A percentile compares a stretch with the other conserved stretches of the same genome.
Conservation (phyloP, 148 eudicot species). For the Rhododendron griersonianum region DNA sequence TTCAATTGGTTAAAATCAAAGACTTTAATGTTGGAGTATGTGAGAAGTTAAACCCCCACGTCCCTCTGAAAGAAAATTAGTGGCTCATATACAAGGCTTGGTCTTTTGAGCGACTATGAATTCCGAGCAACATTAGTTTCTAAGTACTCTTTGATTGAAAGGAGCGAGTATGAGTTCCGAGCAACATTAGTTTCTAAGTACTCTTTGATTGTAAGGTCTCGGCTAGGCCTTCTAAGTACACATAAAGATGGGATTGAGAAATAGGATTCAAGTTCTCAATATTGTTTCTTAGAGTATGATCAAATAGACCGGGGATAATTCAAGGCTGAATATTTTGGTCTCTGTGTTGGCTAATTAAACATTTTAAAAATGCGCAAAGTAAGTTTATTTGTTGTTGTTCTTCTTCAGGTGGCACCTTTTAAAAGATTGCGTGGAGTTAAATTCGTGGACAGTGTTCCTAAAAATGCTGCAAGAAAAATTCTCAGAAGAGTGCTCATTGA, state of each 20-base stretch:
- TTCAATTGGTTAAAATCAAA: not conserved
- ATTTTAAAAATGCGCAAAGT: not conserved
- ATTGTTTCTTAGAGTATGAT: no score
- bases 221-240: no score
- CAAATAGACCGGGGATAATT: no score
- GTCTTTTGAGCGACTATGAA: not conserved
- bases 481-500: conserved; percentile 52
- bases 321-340: no score
- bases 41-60: no score
- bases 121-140: no score
- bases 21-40: not conserved
- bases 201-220: no score
- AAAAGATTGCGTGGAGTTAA: conserved; percentile 55
- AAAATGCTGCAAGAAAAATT: conserved; percentile 54
- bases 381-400: not conserved
- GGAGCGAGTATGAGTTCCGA: not conserved
- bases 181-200: not conserved
- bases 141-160: no score
- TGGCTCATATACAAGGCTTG: not conserved
- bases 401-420: conserved; percentile 60
- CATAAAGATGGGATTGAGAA: no score
- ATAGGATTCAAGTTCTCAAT: no score
- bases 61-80: no score
- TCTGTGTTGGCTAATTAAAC: no score
- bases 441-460: conserved; percentile 44